Percentiles rank a stretch among this genome's conserved stretches.
Conservation (phyloP, 2,329 filamentous ascomycete genomes). For the Pyrenochaeta sp. region DNA sequence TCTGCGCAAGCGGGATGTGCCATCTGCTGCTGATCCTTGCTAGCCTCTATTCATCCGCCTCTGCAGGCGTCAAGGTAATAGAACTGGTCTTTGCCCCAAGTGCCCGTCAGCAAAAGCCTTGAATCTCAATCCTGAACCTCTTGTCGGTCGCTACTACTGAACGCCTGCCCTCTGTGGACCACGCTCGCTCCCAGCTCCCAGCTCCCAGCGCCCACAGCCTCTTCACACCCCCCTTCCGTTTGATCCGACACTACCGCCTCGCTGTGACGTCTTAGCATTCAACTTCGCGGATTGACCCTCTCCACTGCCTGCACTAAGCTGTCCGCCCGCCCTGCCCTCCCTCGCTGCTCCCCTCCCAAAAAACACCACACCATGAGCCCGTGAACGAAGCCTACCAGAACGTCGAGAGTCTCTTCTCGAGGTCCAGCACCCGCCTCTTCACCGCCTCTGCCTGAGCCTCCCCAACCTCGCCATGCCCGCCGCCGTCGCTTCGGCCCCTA, state of each 20-base stretch:
- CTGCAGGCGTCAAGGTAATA: slow-evolving; percentile 23
- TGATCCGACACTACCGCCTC: slow-evolving; percentile 20
- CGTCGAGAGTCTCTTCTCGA: slow-evolving; percentile 6
- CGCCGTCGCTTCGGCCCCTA: slow-evolving; percentile 41
- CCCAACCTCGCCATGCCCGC: slow-evolving; percentile 38
- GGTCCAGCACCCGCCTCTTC: slow-evolving; percentile 4
- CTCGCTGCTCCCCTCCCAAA: slow-evolving; percentile 22
- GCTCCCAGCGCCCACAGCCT: too few relatives aligned
- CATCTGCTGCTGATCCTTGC: slow-evolving; percentile 36
- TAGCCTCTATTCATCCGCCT: slow-evolving; percentile 31
- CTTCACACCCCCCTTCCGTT: too few relatives aligned
- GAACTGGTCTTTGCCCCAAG: slow-evolving; percentile 22
- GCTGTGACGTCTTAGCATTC: slow-evolving; percentile 33
- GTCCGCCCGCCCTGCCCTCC: slow-evolving; percentile 23
- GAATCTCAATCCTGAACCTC: slow-evolving; percentile 21
- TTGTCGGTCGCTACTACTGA: slow-evolving; percentile 28
- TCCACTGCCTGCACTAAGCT: slow-evolving; percentile 21
- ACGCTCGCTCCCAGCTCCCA: slow-evolving; percentile 13
- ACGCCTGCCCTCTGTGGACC: slow-evolving; percentile 11
- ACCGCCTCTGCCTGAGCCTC: slow-evolving; percentile 1
- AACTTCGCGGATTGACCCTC: slow-evolving; percentile 1
- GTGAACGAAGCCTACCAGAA: slow-evolving; percentile 15
- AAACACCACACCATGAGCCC: slow-evolving; percentile 26
- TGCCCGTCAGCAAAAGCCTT: slow-evolving; percentile 14
- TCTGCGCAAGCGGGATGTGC: slow-evolving; percentile 19